Conservation (phyloP, 805 yeast species). For the Candida tammaniensis region DNA sequence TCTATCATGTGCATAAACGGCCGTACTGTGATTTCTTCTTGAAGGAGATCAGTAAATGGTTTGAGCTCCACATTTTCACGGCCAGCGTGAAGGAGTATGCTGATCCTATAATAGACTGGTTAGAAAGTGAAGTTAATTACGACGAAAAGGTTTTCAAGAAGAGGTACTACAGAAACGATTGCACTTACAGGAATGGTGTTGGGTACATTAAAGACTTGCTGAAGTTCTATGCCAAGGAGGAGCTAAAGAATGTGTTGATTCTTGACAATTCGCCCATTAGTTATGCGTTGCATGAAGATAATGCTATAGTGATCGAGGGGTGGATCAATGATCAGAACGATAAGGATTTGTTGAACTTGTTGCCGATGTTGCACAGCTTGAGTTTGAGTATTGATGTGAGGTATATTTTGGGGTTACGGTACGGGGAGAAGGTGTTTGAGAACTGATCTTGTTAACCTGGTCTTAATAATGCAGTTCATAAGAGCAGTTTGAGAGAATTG, state of each 20-base stretch:
- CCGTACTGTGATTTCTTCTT: slow-evolving; percentile 89
- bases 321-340: slow-evolving; percentile 98
- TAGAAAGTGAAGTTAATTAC: slow-evolving; percentile 57
- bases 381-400: slow-evolving; percentile 84
- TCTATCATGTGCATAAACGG: slow-evolving; percentile 87
- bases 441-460: background rate
- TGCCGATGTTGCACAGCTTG: slow-evolving; percentile 77
- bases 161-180: slow-evolving; percentile 75
- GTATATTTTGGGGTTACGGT: slow-evolving; percentile 66
- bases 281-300: slow-evolving; percentile 77
- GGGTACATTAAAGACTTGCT: slow-evolving; percentile 68
- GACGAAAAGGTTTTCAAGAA: slow-evolving; percentile 37
- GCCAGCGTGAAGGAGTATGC: slow-evolving; percentile 95
- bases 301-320: slow-evolving; percentile 92
- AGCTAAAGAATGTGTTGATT: slow-evolving; percentile 65
- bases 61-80: slow-evolving; percentile 84
- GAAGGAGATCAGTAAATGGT: slow-evolving; percentile 79
- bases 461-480: too few species aligned
- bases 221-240: slow-evolving; percentile 54
- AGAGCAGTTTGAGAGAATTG: too few species aligned
- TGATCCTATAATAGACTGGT: slow-evolving; percentile 92
- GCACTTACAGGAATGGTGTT: slow-evolving; percentile 71
- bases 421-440: slow-evolving; percentile 66
- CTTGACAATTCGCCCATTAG: slow-evolving; percentile 93
- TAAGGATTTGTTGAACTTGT: slow-evolving; percentile 70